phyloP scores from a whole-genome alignment of 345 rosid species.

The Excoecaria cochinchinensis region DNA sequence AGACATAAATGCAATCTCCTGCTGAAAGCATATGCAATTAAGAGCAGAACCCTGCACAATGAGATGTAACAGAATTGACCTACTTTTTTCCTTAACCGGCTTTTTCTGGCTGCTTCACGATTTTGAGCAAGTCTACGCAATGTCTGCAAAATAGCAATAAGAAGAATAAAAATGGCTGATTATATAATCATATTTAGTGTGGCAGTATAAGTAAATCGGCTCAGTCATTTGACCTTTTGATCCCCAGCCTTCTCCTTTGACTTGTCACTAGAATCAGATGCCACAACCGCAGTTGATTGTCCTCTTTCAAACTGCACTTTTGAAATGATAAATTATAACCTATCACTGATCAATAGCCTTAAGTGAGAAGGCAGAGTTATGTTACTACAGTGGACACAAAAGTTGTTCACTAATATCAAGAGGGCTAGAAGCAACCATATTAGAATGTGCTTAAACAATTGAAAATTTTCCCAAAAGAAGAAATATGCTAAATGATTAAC shows the following conservation, averaged over 20 bases:
- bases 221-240: conserved; percentile 62
- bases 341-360: conserved; percentile 9
- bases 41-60: neutral
- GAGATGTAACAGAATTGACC: conserved; percentile 11
- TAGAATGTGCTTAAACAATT: neutral
- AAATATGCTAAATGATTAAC: neutral
- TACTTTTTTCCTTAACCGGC: conserved; percentile 91
- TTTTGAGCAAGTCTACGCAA: conserved; percentile 96
- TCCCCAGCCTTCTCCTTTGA: conserved; percentile 78
- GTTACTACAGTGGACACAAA: neutral
- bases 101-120: conserved; percentile 98
- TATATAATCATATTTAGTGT: neutral
- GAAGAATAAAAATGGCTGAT: conserved; percentile 3
- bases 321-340: conserved; percentile 19
- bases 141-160: conserved; percentile 46
- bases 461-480: neutral
- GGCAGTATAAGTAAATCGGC: neutral
- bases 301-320: conserved; percentile 67
- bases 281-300: conserved; percentile 40
- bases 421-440: neutral
- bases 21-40: neutral
- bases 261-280: conserved; percentile 86
- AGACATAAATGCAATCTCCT: neutral
- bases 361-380: neutral
- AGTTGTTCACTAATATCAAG: neutral